Evolutionary conservation across 768 basidiomycete genomes (phyloP), one percentile per base, ranked within the genome.

Genomic region (Ramaria rubella): DNA sequence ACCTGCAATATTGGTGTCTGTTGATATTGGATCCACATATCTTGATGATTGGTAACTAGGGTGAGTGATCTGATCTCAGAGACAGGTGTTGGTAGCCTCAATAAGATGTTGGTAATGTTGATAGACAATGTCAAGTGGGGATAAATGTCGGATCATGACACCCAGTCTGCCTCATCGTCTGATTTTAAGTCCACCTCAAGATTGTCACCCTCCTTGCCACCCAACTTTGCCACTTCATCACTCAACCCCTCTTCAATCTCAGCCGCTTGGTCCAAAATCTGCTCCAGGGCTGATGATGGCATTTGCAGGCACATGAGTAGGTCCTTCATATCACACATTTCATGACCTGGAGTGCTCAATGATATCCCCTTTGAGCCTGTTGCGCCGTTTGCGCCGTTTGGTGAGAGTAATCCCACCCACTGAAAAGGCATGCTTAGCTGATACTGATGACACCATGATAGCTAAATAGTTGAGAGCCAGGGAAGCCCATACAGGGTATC

Each of bases 381-480:
- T 73, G 6, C 65, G 62, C 21, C 61, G 66, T 55, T 73, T 73
- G 14, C n/a, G n/a, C n/a, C n/a, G n/a, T n/a, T n/a, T n/a, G n/a
- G 59, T 67, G 40, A 75, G 67, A 0, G 74, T 75, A 23, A 75
- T 72, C 5, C 73, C 72, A 11, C 67, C 73, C 3, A 65, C 61
- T 0, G 70, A 76, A 58, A 77, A 77, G 5, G 72, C 73, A 8
- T 64, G 64, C 59, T 76, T 70, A 62, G 69, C 72, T 3, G 73
- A 74, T 8, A 75, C 72, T 1, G 61, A 65, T 12, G 68, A 64
- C 8, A 70, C 69, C 70, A 74, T 73, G 24, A 77, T 68, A 1
- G 71, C 44, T 7, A 76, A 65, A 26, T 71, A 70, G 55, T 76
- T 73, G 7, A 61, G 56, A 8, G 74, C 71, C 1, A 75, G 62